Evolutionary conservation across 352 stramenopile genomes (phyloP), one percentile per base, ranked within the genome.

Genomic region (Phytopythium chamaehyphon): DNA sequence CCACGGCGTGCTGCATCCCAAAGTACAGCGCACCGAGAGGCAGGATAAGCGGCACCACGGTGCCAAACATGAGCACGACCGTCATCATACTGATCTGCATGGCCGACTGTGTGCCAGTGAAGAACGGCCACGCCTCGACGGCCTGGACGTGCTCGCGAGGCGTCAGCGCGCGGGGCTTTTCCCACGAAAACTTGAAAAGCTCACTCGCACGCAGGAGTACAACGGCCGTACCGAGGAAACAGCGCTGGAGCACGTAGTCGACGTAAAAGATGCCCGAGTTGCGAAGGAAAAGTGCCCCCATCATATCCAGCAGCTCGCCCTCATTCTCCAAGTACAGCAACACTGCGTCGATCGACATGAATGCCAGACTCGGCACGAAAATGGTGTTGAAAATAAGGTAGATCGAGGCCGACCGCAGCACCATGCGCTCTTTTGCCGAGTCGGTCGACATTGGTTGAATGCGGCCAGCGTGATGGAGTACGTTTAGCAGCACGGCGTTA

Each of bases 211-310:
- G 81, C 45, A 94, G 55, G 47, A 91, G 54, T 23, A 82, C 79
- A 23, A 94, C 76, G 21, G 79, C 80, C 28, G 81, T 90, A 9
- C 83, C 81, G 10, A 94, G 57, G 57, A 94, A 94, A 40, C 72
- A 82, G 15, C 83, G 79, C 67, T 94, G 83, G 33, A 94, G 70
- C 47, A 92, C 76, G 49, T 94, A 94, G 59, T 90, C 87, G 49
- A 92, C 79, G 68, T 91, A 94, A 55, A 94, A 94, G 37, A 92
- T 83, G n/a, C 83, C 83, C 16, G 83, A 91, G 51, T 94, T 94
- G 75, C 89, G 81, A 39, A 94, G 48, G 59, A 94, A 94, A 18
- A 94, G 70, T 37, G 82, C 89, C 14, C 83, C 83, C 0, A 94
- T 66, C 66, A 93, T 88, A 31, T 86, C 77, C 18, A 93, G 61